Percentiles rank a stretch among this genome's conserved stretches.
Conservation (phyloP, 2,329 filamentous ascomycete species). For the Rachicladosporium sp. region DNA sequence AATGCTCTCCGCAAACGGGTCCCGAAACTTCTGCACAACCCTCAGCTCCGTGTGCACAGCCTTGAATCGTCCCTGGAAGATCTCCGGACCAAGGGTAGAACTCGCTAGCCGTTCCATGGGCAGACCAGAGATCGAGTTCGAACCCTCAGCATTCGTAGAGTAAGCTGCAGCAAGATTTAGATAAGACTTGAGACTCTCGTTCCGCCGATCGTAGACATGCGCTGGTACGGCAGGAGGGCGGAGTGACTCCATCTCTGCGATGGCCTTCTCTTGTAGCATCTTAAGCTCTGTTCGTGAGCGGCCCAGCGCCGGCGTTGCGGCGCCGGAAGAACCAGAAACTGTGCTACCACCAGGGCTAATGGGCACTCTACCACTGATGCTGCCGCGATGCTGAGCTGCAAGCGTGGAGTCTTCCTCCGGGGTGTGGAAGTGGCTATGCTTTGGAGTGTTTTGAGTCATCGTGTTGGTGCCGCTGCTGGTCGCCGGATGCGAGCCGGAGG, state of each 20-base stretch:
- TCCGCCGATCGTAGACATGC: conserved; percentile 22
- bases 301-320: conserved; percentile 18
- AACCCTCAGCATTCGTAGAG: conserved; percentile 4
- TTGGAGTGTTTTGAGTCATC: conserved; percentile 16
- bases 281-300: conserved; percentile 20
- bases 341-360: conserved; percentile 19
- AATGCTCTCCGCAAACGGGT: conserved; percentile 20
- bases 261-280: conserved; percentile 22
- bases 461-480: conserved; percentile 18
- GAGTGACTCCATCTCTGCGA: conserved; percentile 19
- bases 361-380: conserved; percentile 2
- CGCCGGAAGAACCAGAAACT: conserved; percentile 17
- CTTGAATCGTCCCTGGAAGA: conserved; percentile 24
- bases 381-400: no score
- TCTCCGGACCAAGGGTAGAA: conserved; percentile 17
- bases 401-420: conserved; percentile 16
- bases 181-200: conserved; percentile 22
- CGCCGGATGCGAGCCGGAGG: conserved; percentile 19
- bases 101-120: not conserved
- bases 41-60: conserved; percentile 22
- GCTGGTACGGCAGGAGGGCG: conserved; percentile 17
- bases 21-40: conserved; percentile 22
- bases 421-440: conserved; percentile 16
- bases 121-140: no score
- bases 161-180: conserved; percentile 8